A percentile compares a stretch with the other conserved stretches of the same genome.
These are phyloP conservation scores for Bauhinia variegata DNA, from an alignment of 306 rosid genomes.

Conservation along the genomic window DNA sequence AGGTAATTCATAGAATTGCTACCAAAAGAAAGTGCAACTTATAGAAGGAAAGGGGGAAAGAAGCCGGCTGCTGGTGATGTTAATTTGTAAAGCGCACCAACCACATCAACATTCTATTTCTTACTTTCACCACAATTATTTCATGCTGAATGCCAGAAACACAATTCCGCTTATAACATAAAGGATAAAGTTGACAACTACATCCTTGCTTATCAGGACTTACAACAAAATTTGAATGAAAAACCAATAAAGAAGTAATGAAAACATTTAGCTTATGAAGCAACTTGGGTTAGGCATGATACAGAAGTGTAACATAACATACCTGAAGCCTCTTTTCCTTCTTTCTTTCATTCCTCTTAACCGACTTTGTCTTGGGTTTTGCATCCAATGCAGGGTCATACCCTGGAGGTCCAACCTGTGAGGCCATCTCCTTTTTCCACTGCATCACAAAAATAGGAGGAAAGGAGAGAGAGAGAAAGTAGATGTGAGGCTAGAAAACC, in stretches of 20 bases:
- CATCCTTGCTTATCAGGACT: neutral
- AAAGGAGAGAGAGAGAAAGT: neutral
- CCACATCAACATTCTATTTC: neutral
- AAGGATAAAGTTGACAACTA: neutral
- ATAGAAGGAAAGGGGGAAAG: neutral
- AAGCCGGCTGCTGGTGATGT: no score
- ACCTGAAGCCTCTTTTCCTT: slow-evolving; percentile 94
- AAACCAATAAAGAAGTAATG: neutral
- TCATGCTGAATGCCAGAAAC: neutral
- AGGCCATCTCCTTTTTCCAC: slow-evolving; percentile 77
- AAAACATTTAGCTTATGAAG: neutral
- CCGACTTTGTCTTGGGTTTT: slow-evolving; percentile 80
- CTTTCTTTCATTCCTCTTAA: slow-evolving; percentile 88
- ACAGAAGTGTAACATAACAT: neutral
- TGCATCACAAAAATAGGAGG: slow-evolving; percentile 38
- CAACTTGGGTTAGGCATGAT: neutral
- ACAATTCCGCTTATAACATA: neutral
- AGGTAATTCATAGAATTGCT: neutral
- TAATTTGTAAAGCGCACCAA: neutral
- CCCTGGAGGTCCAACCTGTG: slow-evolving; percentile 85
- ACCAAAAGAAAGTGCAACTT: neutral
- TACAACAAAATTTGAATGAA: neutral
- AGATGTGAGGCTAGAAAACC: neutral
- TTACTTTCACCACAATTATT: neutral
- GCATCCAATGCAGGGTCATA: slow-evolving; percentile 58